A percentile compares a stretch with the other conserved stretches of the same genome.
phyloP scores from a whole-genome alignment of 352 stramenopile species.

The Pythium coloratum region DNA sequence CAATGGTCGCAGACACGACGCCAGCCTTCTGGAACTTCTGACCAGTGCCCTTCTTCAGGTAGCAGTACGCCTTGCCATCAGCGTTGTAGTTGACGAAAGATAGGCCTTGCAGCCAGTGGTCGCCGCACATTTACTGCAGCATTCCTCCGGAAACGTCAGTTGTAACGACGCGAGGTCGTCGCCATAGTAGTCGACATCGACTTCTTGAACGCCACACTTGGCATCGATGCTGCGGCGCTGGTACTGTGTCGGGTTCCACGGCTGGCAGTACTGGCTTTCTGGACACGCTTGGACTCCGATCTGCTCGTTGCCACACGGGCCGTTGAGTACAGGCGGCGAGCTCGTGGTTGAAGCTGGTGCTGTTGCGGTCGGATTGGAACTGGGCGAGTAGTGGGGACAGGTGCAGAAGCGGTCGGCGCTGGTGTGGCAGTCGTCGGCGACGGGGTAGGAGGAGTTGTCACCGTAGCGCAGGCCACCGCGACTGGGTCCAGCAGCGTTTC shows the following conservation, averaged over 20 bases:
- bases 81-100: conserved; percentile 33
- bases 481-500: too few relatives aligned
- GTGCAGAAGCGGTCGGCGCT: too few relatives aligned
- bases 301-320: conserved; percentile 17
- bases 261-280: conserved; percentile 35
- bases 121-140: conserved; percentile 31
- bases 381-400: too few relatives aligned
- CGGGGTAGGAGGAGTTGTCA: too few relatives aligned
- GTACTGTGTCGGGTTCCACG: conserved; percentile 37
- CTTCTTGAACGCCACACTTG: conserved; percentile 38
- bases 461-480: too few relatives aligned
- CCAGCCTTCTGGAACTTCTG: conserved; percentile 9
- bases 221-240: conserved; percentile 30
- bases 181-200: conserved; percentile 41
- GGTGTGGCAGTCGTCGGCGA: too few relatives aligned
- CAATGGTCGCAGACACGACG: conserved; percentile 19
- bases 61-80: conserved; percentile 42
- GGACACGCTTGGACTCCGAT: conserved; percentile 2
- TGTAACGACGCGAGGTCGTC: conserved; percentile 36
- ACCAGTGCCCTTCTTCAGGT: conserved; percentile 25
- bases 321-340: too few relatives aligned
- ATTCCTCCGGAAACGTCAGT: conserved; percentile 23
- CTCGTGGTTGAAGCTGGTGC: too few relatives aligned
- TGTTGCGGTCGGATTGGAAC: too few relatives aligned
- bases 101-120: conserved; percentile 32